phyloP scores from a whole-genome alignment of 441 rosid genomes.

The Corymbia calophylla region DNA sequence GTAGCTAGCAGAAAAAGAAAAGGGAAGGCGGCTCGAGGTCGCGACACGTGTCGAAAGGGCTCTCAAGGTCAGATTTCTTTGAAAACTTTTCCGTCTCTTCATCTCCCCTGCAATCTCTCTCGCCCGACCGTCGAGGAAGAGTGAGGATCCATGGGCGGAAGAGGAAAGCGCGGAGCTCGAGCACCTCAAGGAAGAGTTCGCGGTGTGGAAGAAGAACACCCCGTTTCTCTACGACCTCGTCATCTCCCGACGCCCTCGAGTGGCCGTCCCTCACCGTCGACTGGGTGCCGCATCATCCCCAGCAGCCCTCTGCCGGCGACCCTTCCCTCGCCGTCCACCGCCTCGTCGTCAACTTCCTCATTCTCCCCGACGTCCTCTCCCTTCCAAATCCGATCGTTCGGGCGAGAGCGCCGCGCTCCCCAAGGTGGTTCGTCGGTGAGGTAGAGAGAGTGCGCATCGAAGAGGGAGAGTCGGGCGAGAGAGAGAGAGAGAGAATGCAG shows the following conservation, averaged over 20 bases:
- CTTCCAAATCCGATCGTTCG: constrained; percentile 12
- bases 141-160: constrained; percentile 15
- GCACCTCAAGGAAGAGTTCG: constrained; percentile 62
- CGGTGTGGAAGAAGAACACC: constrained; percentile 85
- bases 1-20: no score
- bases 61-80: no score
- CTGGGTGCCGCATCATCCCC: constrained; percentile 54
- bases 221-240: constrained; percentile 74
- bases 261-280: constrained; percentile 84
- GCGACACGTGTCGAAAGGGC: no score
- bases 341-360: constrained; percentile 65
- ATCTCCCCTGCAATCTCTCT: no score
- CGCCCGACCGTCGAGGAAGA: not conserved
- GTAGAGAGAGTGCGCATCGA: no score
- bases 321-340: constrained; percentile 50
- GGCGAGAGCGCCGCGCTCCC: constrained; percentile 13
- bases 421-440: not conserved
- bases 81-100: no score
- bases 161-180: constrained; percentile 24
- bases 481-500: no score
- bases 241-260: constrained; percentile 64
- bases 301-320: constrained; percentile 29
- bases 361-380: constrained; percentile 71
- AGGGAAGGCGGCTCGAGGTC: no score
- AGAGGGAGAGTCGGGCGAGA: no score